A percentile compares a stretch with the other conserved stretches of the same genome.
Conservation (phyloP, 1,284 basidiomycete genomes). For the Irpex sp. region DNA sequence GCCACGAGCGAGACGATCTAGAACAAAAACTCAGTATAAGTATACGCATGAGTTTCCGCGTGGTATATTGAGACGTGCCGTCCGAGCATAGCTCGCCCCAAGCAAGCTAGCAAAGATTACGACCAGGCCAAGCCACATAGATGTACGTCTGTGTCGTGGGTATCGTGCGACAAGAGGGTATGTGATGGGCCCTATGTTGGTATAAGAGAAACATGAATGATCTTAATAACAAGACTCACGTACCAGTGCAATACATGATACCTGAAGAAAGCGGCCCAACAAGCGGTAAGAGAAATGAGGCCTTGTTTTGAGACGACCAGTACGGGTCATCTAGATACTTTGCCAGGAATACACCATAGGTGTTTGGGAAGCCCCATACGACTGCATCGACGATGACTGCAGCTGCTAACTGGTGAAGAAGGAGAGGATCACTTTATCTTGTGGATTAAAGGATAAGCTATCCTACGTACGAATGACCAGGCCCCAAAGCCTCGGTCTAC, state of each 20-base stretch:
- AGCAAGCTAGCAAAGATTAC: constrained; percentile 23
- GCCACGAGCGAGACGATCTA: constrained; percentile 29
- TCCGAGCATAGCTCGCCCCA: constrained; percentile 31
- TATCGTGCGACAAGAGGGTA: neutral
- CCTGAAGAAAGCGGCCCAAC: neutral
- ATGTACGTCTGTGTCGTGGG: neutral
- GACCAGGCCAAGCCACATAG: neutral
- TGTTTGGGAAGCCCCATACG: constrained; percentile 33
- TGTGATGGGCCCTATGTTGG: neutral
- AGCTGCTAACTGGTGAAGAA: constrained; percentile 23
- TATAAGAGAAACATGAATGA: neutral
- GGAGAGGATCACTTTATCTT: no score
- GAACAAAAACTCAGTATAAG: neutral
- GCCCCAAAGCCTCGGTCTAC: no score
- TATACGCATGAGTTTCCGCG: no score
- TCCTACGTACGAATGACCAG: no score
- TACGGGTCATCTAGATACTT: constrained; percentile 29
- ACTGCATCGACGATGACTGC: constrained; percentile 34
- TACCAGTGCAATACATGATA: neutral
- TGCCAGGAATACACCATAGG: constrained; percentile 32
- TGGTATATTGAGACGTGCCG: constrained; percentile 16
- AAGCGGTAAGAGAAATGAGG: constrained; percentile 17
- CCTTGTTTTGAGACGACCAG: constrained; percentile 22
- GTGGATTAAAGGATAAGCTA: no score
- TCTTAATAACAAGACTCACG: neutral